These are phyloP conservation scores for Blastobotrys malaysiensis DNA, from an alignment of 1,139 yeast species.

Conservation along the genomic window DNA sequence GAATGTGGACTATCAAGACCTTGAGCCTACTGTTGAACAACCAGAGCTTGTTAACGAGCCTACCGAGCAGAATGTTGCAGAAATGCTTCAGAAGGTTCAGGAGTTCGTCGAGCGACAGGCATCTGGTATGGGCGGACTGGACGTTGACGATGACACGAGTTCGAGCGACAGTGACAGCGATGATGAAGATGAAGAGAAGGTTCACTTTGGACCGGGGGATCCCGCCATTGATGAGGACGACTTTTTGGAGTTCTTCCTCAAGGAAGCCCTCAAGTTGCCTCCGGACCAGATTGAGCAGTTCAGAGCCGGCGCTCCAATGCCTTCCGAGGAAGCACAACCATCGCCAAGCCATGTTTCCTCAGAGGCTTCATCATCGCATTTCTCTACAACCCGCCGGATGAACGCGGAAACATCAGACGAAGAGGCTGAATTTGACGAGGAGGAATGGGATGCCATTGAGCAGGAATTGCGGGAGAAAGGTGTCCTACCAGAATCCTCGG, in stretches of 20 bases:
- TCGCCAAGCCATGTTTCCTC: not conserved
- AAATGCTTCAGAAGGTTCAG: conserved; percentile 13
- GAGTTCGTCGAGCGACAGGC: conserved; percentile 10
- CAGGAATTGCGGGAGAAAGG: conserved; percentile 22
- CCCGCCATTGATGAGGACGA: conserved; percentile 55
- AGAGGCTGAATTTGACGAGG: conserved; percentile 15
- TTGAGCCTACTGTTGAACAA: conserved; percentile 3
- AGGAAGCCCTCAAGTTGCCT: conserved; percentile 44
- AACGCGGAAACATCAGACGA: conserved; percentile 1
- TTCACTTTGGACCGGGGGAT: conserved; percentile 20
- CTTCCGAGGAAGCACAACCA: not conserved
- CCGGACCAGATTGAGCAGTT: conserved; percentile 38
- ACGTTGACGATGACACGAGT: conserved; percentile 8
- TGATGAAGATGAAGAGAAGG: conserved; percentile 20
- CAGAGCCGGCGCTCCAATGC: conserved; percentile 20
- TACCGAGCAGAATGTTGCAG: conserved; percentile 5
- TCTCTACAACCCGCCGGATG: not conserved
- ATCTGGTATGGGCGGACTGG: conserved; percentile 14
- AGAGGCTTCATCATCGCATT: not conserved
- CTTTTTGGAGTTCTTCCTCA: conserved; percentile 53
- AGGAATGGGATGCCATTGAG: conserved; percentile 22
- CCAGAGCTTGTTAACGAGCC: not conserved
- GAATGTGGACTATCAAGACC: conserved; percentile 3
- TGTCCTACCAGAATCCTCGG: conserved; percentile 22
- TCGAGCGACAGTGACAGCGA: conserved; percentile 16